Base-by-base conservation (phyloP, 129 eudicot species). In the Logfia minima region DNA sequence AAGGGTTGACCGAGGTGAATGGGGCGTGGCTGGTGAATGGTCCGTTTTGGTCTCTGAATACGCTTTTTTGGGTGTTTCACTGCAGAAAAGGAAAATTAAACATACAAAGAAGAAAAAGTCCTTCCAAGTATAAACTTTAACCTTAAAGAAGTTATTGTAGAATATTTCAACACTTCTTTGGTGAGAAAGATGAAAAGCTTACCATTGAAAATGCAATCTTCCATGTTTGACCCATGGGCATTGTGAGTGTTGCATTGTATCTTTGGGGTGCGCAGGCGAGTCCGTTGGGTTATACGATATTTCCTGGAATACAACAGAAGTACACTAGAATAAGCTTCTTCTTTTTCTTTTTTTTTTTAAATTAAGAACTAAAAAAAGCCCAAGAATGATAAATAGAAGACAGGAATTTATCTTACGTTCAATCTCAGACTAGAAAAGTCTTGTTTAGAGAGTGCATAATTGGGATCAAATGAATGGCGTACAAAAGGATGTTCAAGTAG, bases 401-500 rank as follows among this genome's bases (percentile, higher is more conserved):
- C 4, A 64, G 52, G 32, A 24, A 19, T 9, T 8, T 19, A 63
- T 13, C 43, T 82, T 77, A 87, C 97, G 1, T 71, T 82, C 65
- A 72, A 29, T 84, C 83, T 89, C 77, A 80, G 32, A 64, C 83
- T 77, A 74, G 84, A 81, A 75, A 74, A 69, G n/a, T 79, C 89
- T 78, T 67, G 92, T 32, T 24, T 77, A 75, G 85, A 80, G 79
- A 68, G 72, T 71, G 81, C 72, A 72, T 77, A 23, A 78, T 79
- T 71, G 17, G 71, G 87, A 66, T 82, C 92, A 18, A 71, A 78
- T 43, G 86, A 86, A 72, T 59, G 80, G 3, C 87, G 60, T 35
- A 93, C 60, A 77, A 91, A 93, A 69, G 93, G 92, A 86, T 93
- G 98, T 21, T 87, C 92, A 17, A 93, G 88, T 52, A 93, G 86